These are phyloP conservation scores for Anisogramma anomala DNA, from an alignment of 2,329 filamentous ascomycete genomes.

Conservation along the genomic window DNA sequence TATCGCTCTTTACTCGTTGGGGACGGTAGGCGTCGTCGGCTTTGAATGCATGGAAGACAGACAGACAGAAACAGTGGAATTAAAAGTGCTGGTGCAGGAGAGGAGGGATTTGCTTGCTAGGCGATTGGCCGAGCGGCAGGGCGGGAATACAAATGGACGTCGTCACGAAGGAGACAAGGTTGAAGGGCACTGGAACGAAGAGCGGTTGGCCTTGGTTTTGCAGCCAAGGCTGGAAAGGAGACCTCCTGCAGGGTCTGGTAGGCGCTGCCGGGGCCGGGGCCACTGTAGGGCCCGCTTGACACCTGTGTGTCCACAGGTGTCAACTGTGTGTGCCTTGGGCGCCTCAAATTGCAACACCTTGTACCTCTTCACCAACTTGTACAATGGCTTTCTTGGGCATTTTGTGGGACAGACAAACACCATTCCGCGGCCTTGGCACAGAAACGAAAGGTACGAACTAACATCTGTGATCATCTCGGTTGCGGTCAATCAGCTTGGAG, in stretches of 20 bases:
- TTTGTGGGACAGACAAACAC: no score
- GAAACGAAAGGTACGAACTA: no score
- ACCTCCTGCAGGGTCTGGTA: no score
- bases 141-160: background rate
- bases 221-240: background rate
- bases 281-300: background rate
- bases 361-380: no score
- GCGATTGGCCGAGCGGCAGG: conserved; percentile 2
- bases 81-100: background rate
- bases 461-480: no score
- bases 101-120: background rate
- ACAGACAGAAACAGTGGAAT: background rate
- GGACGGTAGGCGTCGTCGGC: background rate
- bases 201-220: background rate
- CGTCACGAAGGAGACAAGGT: background rate
- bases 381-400: no score
- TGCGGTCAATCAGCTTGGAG: no score
- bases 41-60: background rate
- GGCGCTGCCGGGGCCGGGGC: background rate
- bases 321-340: no score
- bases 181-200: background rate
- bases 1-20: background rate
- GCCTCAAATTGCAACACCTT: no score
- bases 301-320: no score
- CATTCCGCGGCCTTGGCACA: no score